These are phyloP conservation scores for Zymoseptoria brevis DNA, from an alignment of 2,329 filamentous ascomycete genomes.

Conservation along the genomic window DNA sequence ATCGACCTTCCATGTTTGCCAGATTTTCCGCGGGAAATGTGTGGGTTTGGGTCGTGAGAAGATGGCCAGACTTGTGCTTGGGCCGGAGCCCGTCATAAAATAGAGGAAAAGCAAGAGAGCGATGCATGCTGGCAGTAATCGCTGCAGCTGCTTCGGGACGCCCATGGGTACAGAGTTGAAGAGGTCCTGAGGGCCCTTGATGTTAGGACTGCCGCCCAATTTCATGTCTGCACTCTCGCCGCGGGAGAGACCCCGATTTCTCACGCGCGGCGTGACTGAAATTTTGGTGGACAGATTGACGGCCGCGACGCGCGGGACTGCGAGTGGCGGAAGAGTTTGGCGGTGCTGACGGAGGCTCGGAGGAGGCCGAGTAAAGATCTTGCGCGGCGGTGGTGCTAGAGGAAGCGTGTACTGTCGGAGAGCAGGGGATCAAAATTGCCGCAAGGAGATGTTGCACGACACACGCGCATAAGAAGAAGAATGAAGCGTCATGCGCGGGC, in stretches of 20 bases:
- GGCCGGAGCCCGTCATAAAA: slow-evolving; percentile 31
- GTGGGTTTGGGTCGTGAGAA: slow-evolving; percentile 16
- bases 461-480: neutral
- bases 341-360: neutral
- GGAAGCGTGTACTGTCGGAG: neutral
- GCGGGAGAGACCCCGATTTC: neutral
- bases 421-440: neutral
- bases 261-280: neutral
- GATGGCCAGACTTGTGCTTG: slow-evolving; percentile 8
- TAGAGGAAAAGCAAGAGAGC: slow-evolving; percentile 39
- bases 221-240: neutral
- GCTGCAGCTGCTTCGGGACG: slow-evolving; percentile 43
- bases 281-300: neutral
- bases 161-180: slow-evolving; percentile 17
- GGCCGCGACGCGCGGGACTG: neutral
- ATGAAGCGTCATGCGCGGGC: neutral
- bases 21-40: slow-evolving; percentile 60
- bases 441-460: neutral
- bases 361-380: neutral
- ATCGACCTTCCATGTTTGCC: slow-evolving; percentile 69
- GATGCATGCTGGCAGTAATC: slow-evolving; percentile 42
- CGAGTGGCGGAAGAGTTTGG: neutral
- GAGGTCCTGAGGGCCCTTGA: slow-evolving; percentile 9
- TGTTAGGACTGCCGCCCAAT: slow-evolving; percentile 5
- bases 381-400: neutral